Percentiles rank a stretch among this genome's conserved stretches.
These are phyloP conservation scores for Calonectria pseudoreteaudii DNA, from an alignment of 2,329 filamentous ascomycete genomes.

Conservation along the genomic window DNA sequence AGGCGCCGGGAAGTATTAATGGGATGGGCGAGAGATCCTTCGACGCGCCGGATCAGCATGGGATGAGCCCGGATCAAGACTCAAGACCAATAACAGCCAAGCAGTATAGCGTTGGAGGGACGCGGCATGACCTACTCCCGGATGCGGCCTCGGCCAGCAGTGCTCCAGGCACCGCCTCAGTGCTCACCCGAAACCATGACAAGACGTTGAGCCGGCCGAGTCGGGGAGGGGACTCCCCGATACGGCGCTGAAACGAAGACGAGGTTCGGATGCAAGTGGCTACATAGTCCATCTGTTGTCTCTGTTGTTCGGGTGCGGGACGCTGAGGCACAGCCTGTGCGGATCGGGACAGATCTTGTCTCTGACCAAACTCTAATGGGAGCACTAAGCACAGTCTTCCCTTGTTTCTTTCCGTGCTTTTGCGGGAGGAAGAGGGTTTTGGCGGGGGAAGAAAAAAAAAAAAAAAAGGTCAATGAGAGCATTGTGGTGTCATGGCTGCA, in stretches of 20 bases:
- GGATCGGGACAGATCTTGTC: not conserved
- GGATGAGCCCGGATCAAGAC: not conserved
- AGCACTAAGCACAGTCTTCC: not conserved
- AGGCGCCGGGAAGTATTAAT: constrained; percentile 12
- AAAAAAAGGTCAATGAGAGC: not conserved
- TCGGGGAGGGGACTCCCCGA: constrained; percentile 1
- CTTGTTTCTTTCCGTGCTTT: not conserved
- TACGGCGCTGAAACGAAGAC: constrained; percentile 21
- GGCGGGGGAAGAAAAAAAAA: not conserved
- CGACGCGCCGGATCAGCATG: not conserved
- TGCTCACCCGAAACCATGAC: constrained; percentile 15
- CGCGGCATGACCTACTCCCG: not conserved
- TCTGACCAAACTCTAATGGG: not conserved
- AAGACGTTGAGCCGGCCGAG: constrained; percentile 8
- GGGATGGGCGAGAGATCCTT: not conserved
- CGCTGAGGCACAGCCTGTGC: constrained; percentile 9
- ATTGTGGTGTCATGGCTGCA: not conserved
- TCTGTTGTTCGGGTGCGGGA: not conserved
- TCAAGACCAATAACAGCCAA: not conserved
- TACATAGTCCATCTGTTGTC: not conserved
- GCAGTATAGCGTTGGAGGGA: not conserved
- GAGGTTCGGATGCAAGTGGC: constrained; percentile 11
- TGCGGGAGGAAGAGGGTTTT: not conserved
- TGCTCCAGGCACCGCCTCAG: not conserved
- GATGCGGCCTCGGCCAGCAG: not conserved